Evolutionary conservation across 148 eudicot genomes (phyloP).

Genomic region (Silene uniflora): DNA sequence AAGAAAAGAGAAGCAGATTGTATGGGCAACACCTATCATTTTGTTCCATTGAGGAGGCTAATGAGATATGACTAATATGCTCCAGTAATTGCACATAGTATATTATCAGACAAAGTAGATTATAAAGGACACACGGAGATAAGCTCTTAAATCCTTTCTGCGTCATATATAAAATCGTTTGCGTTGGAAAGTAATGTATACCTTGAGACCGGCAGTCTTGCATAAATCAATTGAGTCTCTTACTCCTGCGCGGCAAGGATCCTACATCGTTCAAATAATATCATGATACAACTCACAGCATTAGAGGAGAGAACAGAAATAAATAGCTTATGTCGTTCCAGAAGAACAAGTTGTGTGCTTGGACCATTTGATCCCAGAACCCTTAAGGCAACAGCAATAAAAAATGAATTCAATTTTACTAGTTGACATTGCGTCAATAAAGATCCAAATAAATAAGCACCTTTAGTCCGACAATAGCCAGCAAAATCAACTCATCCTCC

Average conservation of each 20-base stretch:
- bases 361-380: neutral
- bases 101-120: neutral
- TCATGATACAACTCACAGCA: neutral
- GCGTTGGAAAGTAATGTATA: neutral
- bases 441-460: conserved; percentile 27
- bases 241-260: conserved; percentile 86
- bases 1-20: neutral
- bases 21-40: neutral
- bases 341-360: neutral
- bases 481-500: conserved; percentile 64
- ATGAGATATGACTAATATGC: neutral
- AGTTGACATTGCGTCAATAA: neutral
- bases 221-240: conserved; percentile 64
- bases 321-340: neutral
- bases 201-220: conserved; percentile 58
- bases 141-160: neutral
- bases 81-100: neutral
- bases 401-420: neutral
- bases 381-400: neutral
- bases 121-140: too few species aligned
- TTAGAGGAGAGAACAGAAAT: neutral
- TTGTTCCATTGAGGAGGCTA: neutral
- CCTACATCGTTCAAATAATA: conserved; percentile 31
- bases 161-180: neutral
- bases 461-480: conserved; percentile 87